Evolutionary conservation across 305 asterid genomes (phyloP).

Genomic region (Solanum aculeatissimum): DNA sequence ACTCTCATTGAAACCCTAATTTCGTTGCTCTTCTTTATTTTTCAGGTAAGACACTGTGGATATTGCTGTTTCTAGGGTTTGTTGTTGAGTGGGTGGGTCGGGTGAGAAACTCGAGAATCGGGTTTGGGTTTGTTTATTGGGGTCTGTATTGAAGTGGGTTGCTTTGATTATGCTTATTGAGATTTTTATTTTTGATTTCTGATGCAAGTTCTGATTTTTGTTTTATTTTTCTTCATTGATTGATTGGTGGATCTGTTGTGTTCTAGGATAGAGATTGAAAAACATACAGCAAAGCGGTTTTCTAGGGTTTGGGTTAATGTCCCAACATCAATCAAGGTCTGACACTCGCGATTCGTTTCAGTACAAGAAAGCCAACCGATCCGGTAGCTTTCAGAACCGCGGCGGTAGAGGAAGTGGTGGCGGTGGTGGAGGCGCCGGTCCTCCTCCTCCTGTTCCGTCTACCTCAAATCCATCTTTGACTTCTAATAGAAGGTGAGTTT

Average conservation of each 20-base stretch:
- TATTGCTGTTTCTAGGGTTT: not conserved
- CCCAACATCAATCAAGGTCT: constrained; percentile 51
- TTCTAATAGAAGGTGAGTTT: constrained; percentile 20
- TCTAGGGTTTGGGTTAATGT: constrained; percentile 46
- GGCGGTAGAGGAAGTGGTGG: constrained; percentile 51
- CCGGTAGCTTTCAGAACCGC: constrained; percentile 47
- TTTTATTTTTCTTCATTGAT: not conserved
- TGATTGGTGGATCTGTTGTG: constrained; percentile 41
- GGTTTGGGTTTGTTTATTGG: not conserved
- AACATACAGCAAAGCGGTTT: constrained; percentile 17
- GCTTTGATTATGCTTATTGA: not conserved
- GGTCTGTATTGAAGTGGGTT: not conserved
- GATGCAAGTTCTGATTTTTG: not conserved
- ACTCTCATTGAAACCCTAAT: constrained; percentile 38
- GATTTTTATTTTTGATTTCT: not conserved
- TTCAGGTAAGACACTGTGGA: constrained; percentile 23
- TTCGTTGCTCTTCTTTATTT: not conserved
- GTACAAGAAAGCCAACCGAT: constrained; percentile 49
- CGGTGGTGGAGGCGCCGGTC: constrained; percentile 10
- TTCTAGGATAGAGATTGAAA: not conserved
- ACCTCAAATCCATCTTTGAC: constrained; percentile 17
- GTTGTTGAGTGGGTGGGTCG: not conserved
- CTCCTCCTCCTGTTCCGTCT: constrained; percentile 34
- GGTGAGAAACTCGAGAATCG: not conserved
- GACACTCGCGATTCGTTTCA: constrained; percentile 57